Evolutionary conservation across 192 early-diverging fungal species (phyloP), one percentile per base, ranked within the genome.

Genomic region (Coemansia sp.): DNA sequence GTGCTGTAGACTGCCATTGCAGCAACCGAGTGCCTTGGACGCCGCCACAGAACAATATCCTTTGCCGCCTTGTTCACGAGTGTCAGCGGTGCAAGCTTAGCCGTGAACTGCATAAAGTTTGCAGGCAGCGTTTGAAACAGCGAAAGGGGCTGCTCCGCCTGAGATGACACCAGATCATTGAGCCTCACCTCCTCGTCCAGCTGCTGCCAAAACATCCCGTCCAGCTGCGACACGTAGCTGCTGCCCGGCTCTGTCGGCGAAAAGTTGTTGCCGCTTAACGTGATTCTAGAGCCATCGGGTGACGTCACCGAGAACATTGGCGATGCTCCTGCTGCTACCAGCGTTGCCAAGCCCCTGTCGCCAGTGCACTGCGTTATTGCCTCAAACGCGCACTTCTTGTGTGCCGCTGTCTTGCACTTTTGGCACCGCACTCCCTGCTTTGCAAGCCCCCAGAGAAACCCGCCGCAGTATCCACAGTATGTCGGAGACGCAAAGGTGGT

Each of bases 371-470:
- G 20, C 20, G 77, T 71, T 16, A 20, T 63, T 22, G 79, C 71
- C 17, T 74, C 60, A 16, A 74, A 51, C n/a, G 74, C 74, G 69
- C 87, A 89, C 63, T 71, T 76, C 41, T 84, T 85, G 74, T 89
- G 88, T 8, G 77, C 77, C 39, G 84, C 77, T 46, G 66, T 67
- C 6, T 75, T 74, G 75, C 87, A 88, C 50, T 76, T 75, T n/a
- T 39, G 49, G 70, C 89, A 90, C 37, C 82, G 84, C 44, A 73
- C 74, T 53, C 90, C 90, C 66, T 91, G 90, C 63, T 82, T 84
- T 41, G 82, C 79, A 11, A 89, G 54, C 13, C 90, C 90, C 90
- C 90, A 91, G 61, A 91, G 81, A 48, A 91, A 85, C 48, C 85
- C 79, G 7, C 79, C 70, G 76, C 89, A 91, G 39, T 75, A 75